phyloP scores from a whole-genome alignment of 306 rosid species.

The Morella rubra region DNA sequence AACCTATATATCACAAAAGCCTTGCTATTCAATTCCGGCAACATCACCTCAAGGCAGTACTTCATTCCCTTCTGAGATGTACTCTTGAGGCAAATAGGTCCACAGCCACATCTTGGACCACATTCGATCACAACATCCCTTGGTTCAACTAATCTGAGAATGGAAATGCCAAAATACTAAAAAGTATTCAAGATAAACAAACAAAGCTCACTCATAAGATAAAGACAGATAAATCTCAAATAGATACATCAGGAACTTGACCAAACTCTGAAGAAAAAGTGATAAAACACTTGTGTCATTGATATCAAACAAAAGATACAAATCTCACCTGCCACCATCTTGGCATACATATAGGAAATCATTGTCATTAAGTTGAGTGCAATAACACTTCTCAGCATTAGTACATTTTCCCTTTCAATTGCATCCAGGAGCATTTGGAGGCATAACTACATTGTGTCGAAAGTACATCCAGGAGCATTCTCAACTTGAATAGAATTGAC shows the following conservation, averaged over 20 bases:
- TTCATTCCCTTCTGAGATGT: slow-evolving; percentile 74
- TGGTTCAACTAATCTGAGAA: slow-evolving; percentile 85
- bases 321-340: slow-evolving; percentile 90
- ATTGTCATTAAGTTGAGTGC: slow-evolving; percentile 71
- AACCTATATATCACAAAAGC: neutral
- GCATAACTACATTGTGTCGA: slow-evolving; percentile 59
- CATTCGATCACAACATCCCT: slow-evolving; percentile 90
- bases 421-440: slow-evolving; percentile 59
- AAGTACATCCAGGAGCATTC: slow-evolving; percentile 63
- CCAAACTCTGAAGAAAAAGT: neutral
- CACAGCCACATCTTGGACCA: slow-evolving; percentile 92
- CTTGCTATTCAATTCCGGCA: neutral
- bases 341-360: slow-evolving; percentile 83
- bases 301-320: neutral
- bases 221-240: neutral
- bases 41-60: slow-evolving; percentile 77
- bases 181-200: neutral
- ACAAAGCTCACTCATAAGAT: neutral
- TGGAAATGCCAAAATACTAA: neutral
- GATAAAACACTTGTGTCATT: neutral
- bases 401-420: slow-evolving; percentile 65
- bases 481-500: slow-evolving; percentile 51
- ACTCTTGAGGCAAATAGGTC: slow-evolving; percentile 74
- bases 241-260: neutral
- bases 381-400: slow-evolving; percentile 65